Base-by-base conservation (phyloP, 805 yeast genomes). In the Saturnispora diversa region DNA sequence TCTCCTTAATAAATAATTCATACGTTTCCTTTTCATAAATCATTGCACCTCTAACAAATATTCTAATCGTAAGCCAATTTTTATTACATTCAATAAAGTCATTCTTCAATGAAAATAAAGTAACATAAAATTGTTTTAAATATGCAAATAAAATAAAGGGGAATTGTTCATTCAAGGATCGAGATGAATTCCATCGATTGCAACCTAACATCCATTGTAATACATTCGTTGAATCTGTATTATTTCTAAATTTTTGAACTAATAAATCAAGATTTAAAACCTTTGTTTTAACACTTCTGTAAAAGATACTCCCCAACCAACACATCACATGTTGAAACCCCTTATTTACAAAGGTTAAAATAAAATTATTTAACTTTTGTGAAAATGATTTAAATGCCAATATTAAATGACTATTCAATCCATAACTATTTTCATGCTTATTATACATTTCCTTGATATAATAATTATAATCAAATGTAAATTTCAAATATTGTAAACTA, bases 401-500 rank as follows among this genome's bases (percentile, higher is more conserved):
- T n/a, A n/a, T n/a, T n/a, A n/a, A n/a, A n/a, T n/a, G 4, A 26
- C n/a, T 13, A 28, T 24, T 27, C 15, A 7, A 42, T 3, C 53
- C 54, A 42, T 51, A 43, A 3, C 52, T 53, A 41, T 52, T 44
- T n/a, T 50, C 22, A 5, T 50, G 37, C 10, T 47, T 50, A n/a
- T n/a, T n/a, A n/a, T n/a, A n/a, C 17, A 50, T 48, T 28, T 50
- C 51, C 5, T 53, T 45, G 31, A 62, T 52, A 42, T 54, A 56
- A 7, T 46, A 46, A 9, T 56, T 40, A 43, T 58, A 68, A 26
- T 58, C 63, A 44, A 38, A 60, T 6, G 50, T 47, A 17, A 59
- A 35, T 37, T 63, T 65, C 50, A 69, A 66, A 5, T 60, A 36
- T 6, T 56, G 49, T 29, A 69, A 51, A 0, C 66, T 52, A 2